A percentile compares a stretch with the other conserved stretches of the same genome.
Evolutionary conservation across 768 basidiomycete genomes (phyloP).

Genomic region (Lepiota venenata): DNA sequence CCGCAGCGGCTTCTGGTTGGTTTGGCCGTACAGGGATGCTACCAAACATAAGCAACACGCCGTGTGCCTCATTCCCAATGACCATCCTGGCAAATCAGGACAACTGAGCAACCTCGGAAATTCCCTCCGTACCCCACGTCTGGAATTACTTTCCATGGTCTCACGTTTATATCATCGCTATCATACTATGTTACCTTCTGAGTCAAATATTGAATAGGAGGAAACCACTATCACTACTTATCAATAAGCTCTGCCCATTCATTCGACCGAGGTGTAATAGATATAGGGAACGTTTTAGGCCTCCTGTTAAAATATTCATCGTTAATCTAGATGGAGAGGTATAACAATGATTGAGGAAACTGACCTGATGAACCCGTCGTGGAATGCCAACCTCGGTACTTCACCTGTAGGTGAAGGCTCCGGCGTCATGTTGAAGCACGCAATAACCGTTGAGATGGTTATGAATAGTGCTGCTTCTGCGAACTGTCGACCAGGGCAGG

Average conservation of each 20-base stretch:
- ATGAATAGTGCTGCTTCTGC: slow-evolving; percentile 21
- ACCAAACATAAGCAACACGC: no score
- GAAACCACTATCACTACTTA: no score
- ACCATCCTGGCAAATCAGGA: no score
- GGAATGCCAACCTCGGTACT: neutral
- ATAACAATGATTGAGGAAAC: neutral
- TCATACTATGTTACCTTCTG: no score
- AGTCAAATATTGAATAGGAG: no score
- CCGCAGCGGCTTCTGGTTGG: no score
- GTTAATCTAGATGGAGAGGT: neutral
- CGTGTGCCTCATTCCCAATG: no score
- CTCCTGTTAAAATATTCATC: neutral
- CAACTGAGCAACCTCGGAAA: no score
- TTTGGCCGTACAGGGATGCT: no score
- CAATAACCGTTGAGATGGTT: slow-evolving; percentile 16
- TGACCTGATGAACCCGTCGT: neutral
- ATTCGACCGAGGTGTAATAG: neutral
- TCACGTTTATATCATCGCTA: no score
- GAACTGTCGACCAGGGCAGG: slow-evolving; percentile 22
- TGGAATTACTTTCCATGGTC: no score
- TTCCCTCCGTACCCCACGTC: no score
- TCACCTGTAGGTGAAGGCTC: neutral
- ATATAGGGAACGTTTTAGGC: neutral
- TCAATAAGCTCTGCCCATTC: neutral
- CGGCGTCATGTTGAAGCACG: slow-evolving; percentile 4